phyloP scores from a whole-genome alignment of 495 filamentous ascomycete genomes.

The Chaetomidium leptoderma region DNA sequence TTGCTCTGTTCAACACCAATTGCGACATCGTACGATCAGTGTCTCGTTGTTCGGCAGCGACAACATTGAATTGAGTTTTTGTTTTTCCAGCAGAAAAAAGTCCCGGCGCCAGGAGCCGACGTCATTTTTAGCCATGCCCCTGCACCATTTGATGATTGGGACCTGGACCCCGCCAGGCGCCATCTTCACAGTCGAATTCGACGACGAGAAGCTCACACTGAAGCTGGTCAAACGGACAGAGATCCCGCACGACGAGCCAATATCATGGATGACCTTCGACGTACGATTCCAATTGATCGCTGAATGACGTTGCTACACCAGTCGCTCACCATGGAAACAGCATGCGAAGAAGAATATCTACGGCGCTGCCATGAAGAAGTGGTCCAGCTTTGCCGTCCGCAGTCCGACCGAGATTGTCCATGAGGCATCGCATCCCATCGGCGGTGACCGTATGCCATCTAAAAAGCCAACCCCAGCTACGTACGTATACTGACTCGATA shows the following conservation, averaged over 20 bases:
- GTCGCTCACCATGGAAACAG: slow-evolving; percentile 39
- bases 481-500: background rate
- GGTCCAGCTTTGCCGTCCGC: slow-evolving; percentile 72
- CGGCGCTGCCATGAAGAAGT: slow-evolving; percentile 85
- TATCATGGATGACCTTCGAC: slow-evolving; percentile 87
- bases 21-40: background rate
- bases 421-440: slow-evolving; percentile 65
- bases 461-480: no score
- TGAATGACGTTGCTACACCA: background rate
- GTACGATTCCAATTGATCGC: slow-evolving; percentile 41
- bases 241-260: slow-evolving; percentile 75
- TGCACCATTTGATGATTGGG: slow-evolving; percentile 78
- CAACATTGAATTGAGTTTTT: background rate
- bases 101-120: slow-evolving; percentile 16
- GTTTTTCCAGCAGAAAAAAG: background rate
- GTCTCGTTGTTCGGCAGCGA: background rate
- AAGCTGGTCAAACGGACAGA: slow-evolving; percentile 71
- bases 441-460: slow-evolving; percentile 51
- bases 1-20: slow-evolving; percentile 3
- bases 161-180: slow-evolving; percentile 81
- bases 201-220: slow-evolving; percentile 68
- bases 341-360: slow-evolving; percentile 79
- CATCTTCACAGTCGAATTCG: slow-evolving; percentile 79
- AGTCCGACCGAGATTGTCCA: slow-evolving; percentile 75
- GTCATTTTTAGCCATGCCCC: slow-evolving; percentile 47